Evolutionary conservation across 2,329 filamentous ascomycete species (phyloP).

Genomic region (Lecanoromycetidae sp.): DNA sequence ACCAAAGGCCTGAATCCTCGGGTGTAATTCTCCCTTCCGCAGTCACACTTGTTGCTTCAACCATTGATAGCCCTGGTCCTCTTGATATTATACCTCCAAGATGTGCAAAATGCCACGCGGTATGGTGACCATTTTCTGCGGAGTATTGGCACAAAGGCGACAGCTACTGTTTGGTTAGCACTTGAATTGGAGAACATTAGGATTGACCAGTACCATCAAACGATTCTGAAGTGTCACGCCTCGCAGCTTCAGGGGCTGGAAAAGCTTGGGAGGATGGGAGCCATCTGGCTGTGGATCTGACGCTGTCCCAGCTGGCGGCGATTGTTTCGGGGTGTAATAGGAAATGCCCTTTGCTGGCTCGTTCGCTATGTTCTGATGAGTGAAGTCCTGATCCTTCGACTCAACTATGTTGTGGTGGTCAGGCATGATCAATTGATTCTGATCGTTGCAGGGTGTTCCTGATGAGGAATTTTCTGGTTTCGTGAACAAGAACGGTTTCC

Average conservation of each 20-base stretch:
- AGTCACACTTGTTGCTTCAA: slow-evolving; percentile 67
- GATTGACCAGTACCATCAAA: slow-evolving; percentile 40
- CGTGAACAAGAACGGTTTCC: too few species aligned
- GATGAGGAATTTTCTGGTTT: too few species aligned
- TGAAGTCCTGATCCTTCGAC: slow-evolving; percentile 15
- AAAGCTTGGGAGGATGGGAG: slow-evolving; percentile 41
- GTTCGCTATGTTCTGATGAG: slow-evolving; percentile 13
- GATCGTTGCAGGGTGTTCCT: too few species aligned
- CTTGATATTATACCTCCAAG: slow-evolving; percentile 65
- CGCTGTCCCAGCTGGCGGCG: slow-evolving; percentile 17
- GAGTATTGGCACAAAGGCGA: slow-evolving; percentile 57
- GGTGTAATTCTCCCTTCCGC: slow-evolving; percentile 74
- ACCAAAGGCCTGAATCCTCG: slow-evolving; percentile 68
- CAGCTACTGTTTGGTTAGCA: slow-evolving; percentile 26
- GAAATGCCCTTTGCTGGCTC: slow-evolving; percentile 14
- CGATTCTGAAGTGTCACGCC: slow-evolving; percentile 56
- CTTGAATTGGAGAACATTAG: too few species aligned
- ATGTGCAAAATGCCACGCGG: slow-evolving; percentile 72
- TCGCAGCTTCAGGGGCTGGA: slow-evolving; percentile 45
- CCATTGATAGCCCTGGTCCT: slow-evolving; percentile 60
- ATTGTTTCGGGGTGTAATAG: slow-evolving; percentile 18
- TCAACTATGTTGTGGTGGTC: slow-evolving; percentile 17
- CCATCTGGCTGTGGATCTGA: slow-evolving; percentile 31
- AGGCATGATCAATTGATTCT: slow-evolving; percentile 3
- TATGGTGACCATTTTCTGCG: slow-evolving; percentile 58